These are phyloP conservation scores for Wickerhamiella pararugosa DNA, from an alignment of 1,139 yeast genomes.

Conservation along the genomic window DNA sequence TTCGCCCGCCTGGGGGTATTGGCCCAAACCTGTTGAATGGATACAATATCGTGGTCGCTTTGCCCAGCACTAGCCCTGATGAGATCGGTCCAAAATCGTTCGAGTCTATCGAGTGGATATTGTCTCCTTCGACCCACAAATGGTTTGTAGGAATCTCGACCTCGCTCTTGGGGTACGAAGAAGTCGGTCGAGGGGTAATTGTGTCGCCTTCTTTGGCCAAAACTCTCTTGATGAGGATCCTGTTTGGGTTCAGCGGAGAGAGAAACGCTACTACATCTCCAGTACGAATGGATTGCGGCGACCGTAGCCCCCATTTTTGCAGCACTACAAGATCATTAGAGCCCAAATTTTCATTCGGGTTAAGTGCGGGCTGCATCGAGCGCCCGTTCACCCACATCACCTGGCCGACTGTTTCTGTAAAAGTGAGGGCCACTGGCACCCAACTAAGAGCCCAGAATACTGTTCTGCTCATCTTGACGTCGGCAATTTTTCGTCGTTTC, in stretches of 20 bases:
- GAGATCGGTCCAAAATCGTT: conserved; percentile 79
- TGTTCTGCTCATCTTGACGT: conserved; percentile 1
- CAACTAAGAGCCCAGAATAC: conserved; percentile 29
- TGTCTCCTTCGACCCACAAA: conserved; percentile 92
- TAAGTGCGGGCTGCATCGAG: conserved; percentile 84
- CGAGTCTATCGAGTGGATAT: conserved; percentile 69
- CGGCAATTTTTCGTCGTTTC: too few species aligned
- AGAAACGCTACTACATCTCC: conserved; percentile 69
- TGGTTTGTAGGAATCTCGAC: conserved; percentile 64
- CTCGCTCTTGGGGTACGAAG: conserved; percentile 48
- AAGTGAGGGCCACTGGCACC: conserved; percentile 65
- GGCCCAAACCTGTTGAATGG: conserved; percentile 41
- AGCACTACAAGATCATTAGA: conserved; percentile 53
- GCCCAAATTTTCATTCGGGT: conserved; percentile 41
- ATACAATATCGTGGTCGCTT: conserved; percentile 49
- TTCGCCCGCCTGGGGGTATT: conserved; percentile 21
- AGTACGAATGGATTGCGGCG: conserved; percentile 32
- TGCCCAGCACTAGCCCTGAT: conserved; percentile 61
- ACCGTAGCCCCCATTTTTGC: conserved; percentile 45
- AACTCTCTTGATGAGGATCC: conserved; percentile 59
- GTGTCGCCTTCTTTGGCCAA: conserved; percentile 61
- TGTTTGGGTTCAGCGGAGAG: conserved; percentile 66
- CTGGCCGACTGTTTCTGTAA: conserved; percentile 57
- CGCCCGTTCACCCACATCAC: conserved; percentile 67
- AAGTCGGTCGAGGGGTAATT: conserved; percentile 35